phyloP scores from a whole-genome alignment of 1,284 basidiomycete species.

The Grifola frondosa region DNA sequence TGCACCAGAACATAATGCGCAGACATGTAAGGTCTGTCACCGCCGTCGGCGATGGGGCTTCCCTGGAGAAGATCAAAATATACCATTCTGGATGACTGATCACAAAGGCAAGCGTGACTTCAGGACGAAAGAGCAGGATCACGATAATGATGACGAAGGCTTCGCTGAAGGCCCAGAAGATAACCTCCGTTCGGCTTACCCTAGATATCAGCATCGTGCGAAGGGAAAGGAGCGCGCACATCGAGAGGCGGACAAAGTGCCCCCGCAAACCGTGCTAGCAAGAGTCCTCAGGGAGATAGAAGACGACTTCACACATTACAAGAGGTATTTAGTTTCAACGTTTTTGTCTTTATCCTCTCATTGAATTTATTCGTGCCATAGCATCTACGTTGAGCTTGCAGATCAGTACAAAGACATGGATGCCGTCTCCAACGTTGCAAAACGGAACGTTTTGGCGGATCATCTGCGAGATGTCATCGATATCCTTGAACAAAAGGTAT shows the following conservation, averaged over 20 bases:
- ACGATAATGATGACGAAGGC: conserved; percentile 42
- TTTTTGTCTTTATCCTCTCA: background rate
- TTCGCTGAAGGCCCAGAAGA: conserved; percentile 49
- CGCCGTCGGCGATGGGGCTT: conserved; percentile 32
- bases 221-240: conserved; percentile 20
- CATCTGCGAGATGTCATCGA: conserved; percentile 90
- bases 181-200: conserved; percentile 1
- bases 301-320: conserved; percentile 89
- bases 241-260: conserved; percentile 43
- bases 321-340: conserved; percentile 54
- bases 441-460: conserved; percentile 78
- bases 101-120: conserved; percentile 14
- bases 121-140: conserved; percentile 12
- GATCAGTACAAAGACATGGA: conserved; percentile 90
- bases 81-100: conserved; percentile 24
- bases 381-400: conserved; percentile 84
- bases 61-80: conserved; percentile 16
- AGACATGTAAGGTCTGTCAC: conserved; percentile 67
- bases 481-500: conserved; percentile 84
- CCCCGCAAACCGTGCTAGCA: conserved; percentile 80
- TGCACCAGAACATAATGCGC: conserved; percentile 65
- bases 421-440: conserved; percentile 73
- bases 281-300: conserved; percentile 82
- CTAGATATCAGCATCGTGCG: too few species aligned
- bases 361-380: conserved; percentile 33